Conservation (phyloP, 768 basidiomycete species). For the Rhodotorula toruloides region DNA sequence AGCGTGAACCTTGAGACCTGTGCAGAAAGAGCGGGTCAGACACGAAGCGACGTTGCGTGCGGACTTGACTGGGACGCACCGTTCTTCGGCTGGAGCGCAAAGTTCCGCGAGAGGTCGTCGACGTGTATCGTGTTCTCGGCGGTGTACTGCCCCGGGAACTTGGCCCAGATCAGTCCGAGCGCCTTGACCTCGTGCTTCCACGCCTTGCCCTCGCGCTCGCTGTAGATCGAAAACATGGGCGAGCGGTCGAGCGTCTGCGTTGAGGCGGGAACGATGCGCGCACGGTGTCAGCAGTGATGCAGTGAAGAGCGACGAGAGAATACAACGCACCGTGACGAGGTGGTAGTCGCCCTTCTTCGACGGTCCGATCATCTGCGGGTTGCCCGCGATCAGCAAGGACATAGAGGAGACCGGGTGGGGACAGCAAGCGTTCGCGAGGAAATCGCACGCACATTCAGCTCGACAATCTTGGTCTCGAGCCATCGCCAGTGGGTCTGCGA, state of each 20-base stretch:
- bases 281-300: too few relatives aligned
- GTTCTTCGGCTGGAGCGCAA: slow-evolving; percentile 76
- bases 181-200: slow-evolving; percentile 57
- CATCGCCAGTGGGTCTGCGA: slow-evolving; percentile 83
- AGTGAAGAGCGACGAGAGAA: neutral
- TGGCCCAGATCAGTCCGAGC: slow-evolving; percentile 79
- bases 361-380: slow-evolving; percentile 18
- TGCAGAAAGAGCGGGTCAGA: too few relatives aligned
- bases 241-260: slow-evolving; percentile 68
- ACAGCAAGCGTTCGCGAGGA: too few relatives aligned
- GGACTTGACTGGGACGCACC: too few relatives aligned
- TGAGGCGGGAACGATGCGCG: neutral
- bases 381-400: too few relatives aligned
- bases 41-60: too few relatives aligned
- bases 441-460: slow-evolving; percentile 60
- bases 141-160: slow-evolving; percentile 65
- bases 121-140: slow-evolving; percentile 76
- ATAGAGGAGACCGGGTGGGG: neutral
- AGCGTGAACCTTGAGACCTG: slow-evolving; percentile 71
- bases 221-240: slow-evolving; percentile 82
- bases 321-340: slow-evolving; percentile 44
- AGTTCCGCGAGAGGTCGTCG: slow-evolving; percentile 81
- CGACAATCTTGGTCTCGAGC: slow-evolving; percentile 80
- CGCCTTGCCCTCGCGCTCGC: slow-evolving; percentile 63
- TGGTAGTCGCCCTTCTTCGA: slow-evolving; percentile 21